Evolutionary conservation across 345 rosid genomes (phyloP).

Genomic region (Ceriops tagal): DNA sequence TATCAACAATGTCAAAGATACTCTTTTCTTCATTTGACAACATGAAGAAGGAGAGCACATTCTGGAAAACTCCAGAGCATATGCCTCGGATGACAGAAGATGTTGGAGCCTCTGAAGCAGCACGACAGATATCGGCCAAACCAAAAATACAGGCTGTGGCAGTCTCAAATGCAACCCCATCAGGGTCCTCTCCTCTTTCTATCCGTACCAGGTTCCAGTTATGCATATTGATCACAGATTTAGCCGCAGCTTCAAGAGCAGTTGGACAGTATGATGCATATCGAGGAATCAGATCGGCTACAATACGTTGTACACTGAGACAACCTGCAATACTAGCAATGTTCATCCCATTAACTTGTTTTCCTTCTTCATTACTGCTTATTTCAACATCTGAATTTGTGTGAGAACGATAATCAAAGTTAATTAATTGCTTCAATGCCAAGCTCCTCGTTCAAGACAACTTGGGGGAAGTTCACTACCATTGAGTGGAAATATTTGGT

Average conservation of each 20-base stretch:
- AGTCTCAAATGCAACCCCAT: slow-evolving; percentile 72
- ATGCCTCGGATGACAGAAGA: slow-evolving; percentile 55
- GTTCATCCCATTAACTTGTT: slow-evolving; percentile 2
- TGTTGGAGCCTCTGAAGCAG: slow-evolving; percentile 48
- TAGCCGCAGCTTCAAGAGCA: slow-evolving; percentile 70
- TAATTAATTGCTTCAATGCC: neutral
- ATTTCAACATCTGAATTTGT: neutral
- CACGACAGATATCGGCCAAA: slow-evolving; percentile 68
- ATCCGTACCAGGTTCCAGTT: slow-evolving; percentile 51
- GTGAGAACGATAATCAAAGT: neutral
- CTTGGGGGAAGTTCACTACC: too few species aligned
- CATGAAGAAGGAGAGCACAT: slow-evolving; percentile 61
- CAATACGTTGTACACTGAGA: slow-evolving; percentile 74
- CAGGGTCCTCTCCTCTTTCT: slow-evolving; percentile 57
- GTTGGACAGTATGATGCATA: slow-evolving; percentile 75
- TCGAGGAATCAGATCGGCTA: slow-evolving; percentile 84
- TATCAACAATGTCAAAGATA: slow-evolving; percentile 55
- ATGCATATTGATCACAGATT: slow-evolving; percentile 61
- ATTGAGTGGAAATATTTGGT: too few species aligned
- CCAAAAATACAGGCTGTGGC: slow-evolving; percentile 82
- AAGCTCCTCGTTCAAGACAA: too few species aligned
- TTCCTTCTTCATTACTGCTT: slow-evolving; percentile 7
- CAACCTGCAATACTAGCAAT: slow-evolving; percentile 62
- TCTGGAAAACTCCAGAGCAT: slow-evolving; percentile 64
- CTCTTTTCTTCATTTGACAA: slow-evolving; percentile 51